Percentiles rank a stretch among this genome's conserved stretches.
These are phyloP conservation scores for Conringia planisiliqua DNA, from an alignment of 345 rosid genomes.

Conservation along the genomic window DNA sequence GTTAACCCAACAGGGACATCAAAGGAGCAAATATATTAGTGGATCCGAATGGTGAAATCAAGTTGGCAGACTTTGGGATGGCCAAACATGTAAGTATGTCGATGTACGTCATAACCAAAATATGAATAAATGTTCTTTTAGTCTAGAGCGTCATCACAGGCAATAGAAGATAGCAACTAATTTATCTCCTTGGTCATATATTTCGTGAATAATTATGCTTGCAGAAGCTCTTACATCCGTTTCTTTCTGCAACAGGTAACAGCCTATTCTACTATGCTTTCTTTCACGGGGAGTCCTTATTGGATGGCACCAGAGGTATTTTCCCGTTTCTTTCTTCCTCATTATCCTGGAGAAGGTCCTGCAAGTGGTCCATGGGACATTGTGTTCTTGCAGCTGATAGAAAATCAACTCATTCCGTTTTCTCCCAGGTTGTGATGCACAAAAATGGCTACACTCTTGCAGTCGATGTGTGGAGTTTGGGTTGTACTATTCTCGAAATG, in stretches of 20 bases:
- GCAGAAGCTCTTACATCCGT: slow-evolving; percentile 6
- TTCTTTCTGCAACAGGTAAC: slow-evolving; percentile 53
- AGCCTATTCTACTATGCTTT: slow-evolving; percentile 75
- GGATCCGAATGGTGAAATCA: slow-evolving; percentile 92
- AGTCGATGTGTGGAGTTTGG: slow-evolving; percentile 97
- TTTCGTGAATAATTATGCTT: background rate
- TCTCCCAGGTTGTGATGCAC: slow-evolving; percentile 82
- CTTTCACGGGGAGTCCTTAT: slow-evolving; percentile 97
- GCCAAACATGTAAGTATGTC: slow-evolving; percentile 76
- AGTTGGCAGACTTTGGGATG: slow-evolving; percentile 97
- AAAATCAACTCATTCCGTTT: background rate
- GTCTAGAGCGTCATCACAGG: background rate
- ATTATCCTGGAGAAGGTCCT: background rate
- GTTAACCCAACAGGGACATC: slow-evolving; percentile 64
- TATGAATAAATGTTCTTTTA: background rate
- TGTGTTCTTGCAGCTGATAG: slow-evolving; percentile 8
- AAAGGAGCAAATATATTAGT: slow-evolving; percentile 97
- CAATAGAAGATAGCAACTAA: background rate
- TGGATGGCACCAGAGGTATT: slow-evolving; percentile 99
- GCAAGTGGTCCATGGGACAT: background rate
- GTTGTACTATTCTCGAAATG: slow-evolving; percentile 98
- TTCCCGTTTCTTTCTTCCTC: background rate
- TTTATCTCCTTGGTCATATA: background rate
- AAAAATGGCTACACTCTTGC: slow-evolving; percentile 79
- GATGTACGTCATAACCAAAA: background rate